phyloP scores from a whole-genome alignment of 345 rosid species.

The Salix arbutifolia region DNA sequence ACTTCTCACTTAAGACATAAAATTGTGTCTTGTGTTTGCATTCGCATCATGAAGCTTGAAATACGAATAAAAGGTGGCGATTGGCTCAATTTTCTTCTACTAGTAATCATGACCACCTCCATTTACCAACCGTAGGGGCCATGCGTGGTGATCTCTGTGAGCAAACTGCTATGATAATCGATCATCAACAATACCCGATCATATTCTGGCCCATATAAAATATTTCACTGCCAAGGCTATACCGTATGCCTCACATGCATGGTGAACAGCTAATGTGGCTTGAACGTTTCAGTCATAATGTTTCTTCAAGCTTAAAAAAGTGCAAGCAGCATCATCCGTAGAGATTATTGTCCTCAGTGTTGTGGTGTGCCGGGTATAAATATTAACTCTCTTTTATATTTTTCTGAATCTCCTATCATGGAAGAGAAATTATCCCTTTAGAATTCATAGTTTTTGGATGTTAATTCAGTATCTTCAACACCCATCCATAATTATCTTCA shows the following conservation, averaged over 20 bases:
- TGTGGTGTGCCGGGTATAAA: too few species aligned
- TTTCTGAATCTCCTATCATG: too few species aligned
- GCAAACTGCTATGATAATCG: not conserved
- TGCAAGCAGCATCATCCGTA: not conserved
- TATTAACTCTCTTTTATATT: too few species aligned
- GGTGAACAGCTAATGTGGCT: not conserved
- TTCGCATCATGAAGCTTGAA: not conserved
- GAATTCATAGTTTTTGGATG: too few species aligned
- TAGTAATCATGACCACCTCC: not conserved
- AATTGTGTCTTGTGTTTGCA: not conserved
- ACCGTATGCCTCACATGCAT: not conserved
- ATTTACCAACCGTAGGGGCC: constrained; percentile 5
- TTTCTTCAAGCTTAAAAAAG: not conserved
- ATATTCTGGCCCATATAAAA: not conserved
- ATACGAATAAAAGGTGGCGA: constrained; percentile 7
- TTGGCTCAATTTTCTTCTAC: not conserved
- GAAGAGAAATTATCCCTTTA: too few species aligned
- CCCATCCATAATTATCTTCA: too few species aligned
- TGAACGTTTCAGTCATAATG: not conserved
- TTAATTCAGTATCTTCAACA: too few species aligned
- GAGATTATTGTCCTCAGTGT: too few species aligned
- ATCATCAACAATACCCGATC: not conserved
- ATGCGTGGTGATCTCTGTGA: not conserved
- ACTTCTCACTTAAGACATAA: not conserved
- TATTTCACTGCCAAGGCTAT: not conserved